A percentile compares a stretch with the other conserved stretches of the same genome.
phyloP scores from a whole-genome alignment of 2,329 filamentous ascomycete genomes.

The Zasmidium citrigriseum region DNA sequence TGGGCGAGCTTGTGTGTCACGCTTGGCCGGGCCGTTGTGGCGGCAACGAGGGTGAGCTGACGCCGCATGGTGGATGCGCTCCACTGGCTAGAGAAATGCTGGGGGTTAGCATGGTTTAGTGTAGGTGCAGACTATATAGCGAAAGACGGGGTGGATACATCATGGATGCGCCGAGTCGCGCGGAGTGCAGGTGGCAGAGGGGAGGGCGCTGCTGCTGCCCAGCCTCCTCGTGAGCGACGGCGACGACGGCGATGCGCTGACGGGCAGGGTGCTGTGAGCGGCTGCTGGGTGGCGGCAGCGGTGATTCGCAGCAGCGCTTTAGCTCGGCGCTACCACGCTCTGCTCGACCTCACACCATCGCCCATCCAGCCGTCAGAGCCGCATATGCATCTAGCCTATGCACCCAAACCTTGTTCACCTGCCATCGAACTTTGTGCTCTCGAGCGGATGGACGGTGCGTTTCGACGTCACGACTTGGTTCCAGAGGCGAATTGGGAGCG shows the following conservation, averaged over 20 bases:
- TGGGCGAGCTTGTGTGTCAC: slow-evolving; percentile 1
- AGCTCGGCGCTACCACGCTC: neutral
- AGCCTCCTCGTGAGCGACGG: neutral
- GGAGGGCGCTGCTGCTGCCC: neutral
- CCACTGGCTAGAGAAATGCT: no score
- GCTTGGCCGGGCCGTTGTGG: slow-evolving; percentile 7
- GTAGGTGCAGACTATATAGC: no score
- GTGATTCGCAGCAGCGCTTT: neutral
- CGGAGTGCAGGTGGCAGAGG: neutral
- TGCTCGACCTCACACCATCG: neutral
- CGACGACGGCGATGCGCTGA: neutral
- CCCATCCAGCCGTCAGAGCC: slow-evolving; percentile 11
- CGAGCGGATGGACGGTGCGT: neutral
- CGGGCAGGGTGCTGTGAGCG: neutral
- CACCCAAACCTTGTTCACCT: slow-evolving; percentile 19
- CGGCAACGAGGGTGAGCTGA: slow-evolving; percentile 4
- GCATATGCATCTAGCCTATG: slow-evolving; percentile 18
- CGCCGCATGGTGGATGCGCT: neutral
- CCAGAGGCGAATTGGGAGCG: neutral
- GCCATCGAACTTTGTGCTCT: slow-evolving; percentile 19
- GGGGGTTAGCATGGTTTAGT: no score
- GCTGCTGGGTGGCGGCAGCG: neutral
- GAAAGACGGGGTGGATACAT: no score
- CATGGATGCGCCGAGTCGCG: no score
- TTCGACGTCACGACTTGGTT: slow-evolving; percentile 5